Base-by-base conservation (phyloP, 1,284 basidiomycete species). In the Testicularia cyperi region DNA sequence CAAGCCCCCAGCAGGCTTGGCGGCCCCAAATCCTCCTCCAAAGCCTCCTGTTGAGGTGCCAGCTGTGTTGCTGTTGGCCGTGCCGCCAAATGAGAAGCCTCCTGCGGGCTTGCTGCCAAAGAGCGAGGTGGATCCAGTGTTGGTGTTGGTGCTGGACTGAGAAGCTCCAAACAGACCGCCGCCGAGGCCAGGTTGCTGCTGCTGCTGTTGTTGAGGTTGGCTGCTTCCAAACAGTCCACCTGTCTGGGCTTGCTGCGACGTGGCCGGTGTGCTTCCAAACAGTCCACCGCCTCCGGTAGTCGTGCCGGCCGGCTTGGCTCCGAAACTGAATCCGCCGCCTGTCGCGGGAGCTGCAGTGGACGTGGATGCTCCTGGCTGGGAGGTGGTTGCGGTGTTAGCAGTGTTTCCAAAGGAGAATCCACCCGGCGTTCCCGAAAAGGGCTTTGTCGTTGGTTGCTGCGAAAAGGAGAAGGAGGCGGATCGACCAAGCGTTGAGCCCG, bases 381-480 rank as follows among this genome's bases (percentile, higher is more conserved):
- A n/a, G n/a, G n/a, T 41, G 7, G 37, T 27, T 3, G 46, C 28
- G n/a, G 42, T 44, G 24, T 15, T 45, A 37, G 24, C 20, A 12
- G 38, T 30, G n/a, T 46, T 45, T 16, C 55, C 61, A 22, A 64
- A 55, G 14, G 55, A 47, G 33, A 64, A 64, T 27, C 46, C 55
- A 22, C 61, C 55, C 14, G 51, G 44, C 13, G 55, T 47, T n/a
- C 61, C 61, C 4, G 55, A 46, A 44, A 64, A 64, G 1, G 61
- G 61, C 23, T 60, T 58, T 38, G 46, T 55, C 4, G 61, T 55
- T 10, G 61, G 61, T 2, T 49, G 61, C 34, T 64, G 61, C 1
- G 61, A 64, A 38, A 64, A 64, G 36, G 51, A 55, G 41, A 64
- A 64, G 14, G 55, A 58, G 13, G 61, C 61, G 21, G 61, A 64